Percentiles rank a stretch among this genome's conserved stretches.
Evolutionary conservation across 176 grass and related monocot species (phyloP).

Genomic region (Aegilops umbellulata): DNA sequence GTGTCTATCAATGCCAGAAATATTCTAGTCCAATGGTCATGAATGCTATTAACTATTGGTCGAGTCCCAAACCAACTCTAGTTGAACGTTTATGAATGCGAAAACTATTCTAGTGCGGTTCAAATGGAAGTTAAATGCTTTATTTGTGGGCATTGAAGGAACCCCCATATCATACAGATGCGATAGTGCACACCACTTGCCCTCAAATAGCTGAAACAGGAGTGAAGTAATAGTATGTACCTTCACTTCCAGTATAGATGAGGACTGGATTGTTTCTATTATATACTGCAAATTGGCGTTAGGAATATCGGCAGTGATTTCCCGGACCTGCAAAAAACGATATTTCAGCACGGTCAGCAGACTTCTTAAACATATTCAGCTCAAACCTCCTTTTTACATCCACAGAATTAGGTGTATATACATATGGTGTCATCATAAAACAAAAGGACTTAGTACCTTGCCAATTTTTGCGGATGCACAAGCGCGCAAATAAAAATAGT

Average conservation of each 20-base stretch:
- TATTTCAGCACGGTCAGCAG: not conserved
- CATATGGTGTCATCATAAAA: not conserved
- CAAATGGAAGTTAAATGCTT: not conserved
- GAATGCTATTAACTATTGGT: too few relatives aligned
- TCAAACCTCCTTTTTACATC: not conserved
- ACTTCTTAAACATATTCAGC: not conserved
- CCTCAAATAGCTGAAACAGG: constrained; percentile 12
- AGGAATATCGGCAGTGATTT: constrained; percentile 37
- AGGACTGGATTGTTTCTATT: constrained; percentile 50
- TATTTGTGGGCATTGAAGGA: not conserved
- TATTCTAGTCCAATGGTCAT: not conserved
- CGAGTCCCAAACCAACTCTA: too few relatives aligned
- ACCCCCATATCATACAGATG: not conserved
- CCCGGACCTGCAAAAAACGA: constrained; percentile 46
- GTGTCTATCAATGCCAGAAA: not conserved
- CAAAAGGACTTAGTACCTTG: not conserved
- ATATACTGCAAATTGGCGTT: constrained; percentile 52
- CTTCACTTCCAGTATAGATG: constrained; percentile 58
- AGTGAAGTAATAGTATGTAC: constrained; percentile 8
- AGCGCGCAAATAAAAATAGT: not conserved
- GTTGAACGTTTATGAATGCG: not conserved
- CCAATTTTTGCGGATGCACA: not conserved
- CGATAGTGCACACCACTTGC: not conserved
- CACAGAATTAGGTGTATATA: not conserved
- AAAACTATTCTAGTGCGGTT: not conserved